phyloP scores from a whole-genome alignment of 108 stramenopile genomes.

The Discostella stelligeroides region DNA sequence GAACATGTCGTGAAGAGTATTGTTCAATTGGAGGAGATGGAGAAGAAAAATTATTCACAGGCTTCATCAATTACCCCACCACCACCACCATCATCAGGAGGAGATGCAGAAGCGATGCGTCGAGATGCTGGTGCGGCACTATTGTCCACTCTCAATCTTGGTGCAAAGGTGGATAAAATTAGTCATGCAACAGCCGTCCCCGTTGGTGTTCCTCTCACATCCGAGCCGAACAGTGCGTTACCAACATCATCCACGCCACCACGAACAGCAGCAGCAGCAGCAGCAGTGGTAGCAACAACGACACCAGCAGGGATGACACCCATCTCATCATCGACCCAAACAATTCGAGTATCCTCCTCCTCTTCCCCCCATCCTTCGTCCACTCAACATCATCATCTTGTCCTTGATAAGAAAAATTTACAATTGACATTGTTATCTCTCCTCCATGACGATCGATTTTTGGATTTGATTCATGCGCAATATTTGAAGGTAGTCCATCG shows the following conservation, averaged over 20 bases:
- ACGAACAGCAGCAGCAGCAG: too few relatives aligned
- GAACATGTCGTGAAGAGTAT: conserved; percentile 49
- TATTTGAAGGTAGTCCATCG: conserved; percentile 83
- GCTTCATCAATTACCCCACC: too few relatives aligned
- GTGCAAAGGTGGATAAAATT: too few relatives aligned
- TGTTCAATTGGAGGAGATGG: conserved; percentile 41
- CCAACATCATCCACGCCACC: too few relatives aligned
- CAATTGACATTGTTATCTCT: conserved; percentile 79
- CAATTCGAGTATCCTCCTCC: too few relatives aligned
- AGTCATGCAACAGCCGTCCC: too few relatives aligned
- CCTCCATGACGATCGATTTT: conserved; percentile 89
- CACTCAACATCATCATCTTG: conserved; percentile 28
- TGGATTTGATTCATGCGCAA: conserved; percentile 87
- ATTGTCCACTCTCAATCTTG: conserved; percentile 39
- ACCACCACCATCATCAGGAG: conserved; percentile 1
- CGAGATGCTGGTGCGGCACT: conserved; percentile 44
- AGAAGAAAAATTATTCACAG: too few relatives aligned
- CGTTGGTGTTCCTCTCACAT: too few relatives aligned
- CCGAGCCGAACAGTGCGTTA: too few relatives aligned
- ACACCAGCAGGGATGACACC: neutral
- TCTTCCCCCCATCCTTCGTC: too few relatives aligned
- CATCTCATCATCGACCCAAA: neutral
- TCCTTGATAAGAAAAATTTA: conserved; percentile 83
- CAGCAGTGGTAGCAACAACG: too few relatives aligned
- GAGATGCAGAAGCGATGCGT: conserved; percentile 4